Percentiles rank a stretch among this genome's conserved stretches.
Evolutionary conservation across 441 rosid genomes (phyloP).

Genomic region (Arabidopsis lyrata): DNA sequence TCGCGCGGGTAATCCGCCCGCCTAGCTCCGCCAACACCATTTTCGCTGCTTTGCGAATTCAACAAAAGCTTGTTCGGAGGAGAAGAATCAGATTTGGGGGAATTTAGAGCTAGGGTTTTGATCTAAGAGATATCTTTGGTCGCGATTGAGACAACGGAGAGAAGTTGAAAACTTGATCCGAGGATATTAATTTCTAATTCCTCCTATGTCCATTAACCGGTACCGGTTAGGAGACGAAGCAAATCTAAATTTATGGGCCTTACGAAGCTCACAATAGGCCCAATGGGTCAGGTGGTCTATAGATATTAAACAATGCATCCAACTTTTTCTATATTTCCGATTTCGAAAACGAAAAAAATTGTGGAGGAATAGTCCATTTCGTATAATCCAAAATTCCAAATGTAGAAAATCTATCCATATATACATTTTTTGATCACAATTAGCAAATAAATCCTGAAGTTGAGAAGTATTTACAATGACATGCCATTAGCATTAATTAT

Average conservation of each 20-base stretch:
- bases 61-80: not conserved
- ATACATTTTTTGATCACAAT: too few relatives aligned
- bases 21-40: slow-evolving; percentile 94
- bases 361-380: too few relatives aligned
- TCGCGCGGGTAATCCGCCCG: slow-evolving; percentile 94
- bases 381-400: too few relatives aligned
- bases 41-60: slow-evolving; percentile 42
- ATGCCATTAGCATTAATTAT: too few relatives aligned
- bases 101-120: slow-evolving; percentile 14
- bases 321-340: too few relatives aligned
- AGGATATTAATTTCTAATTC: not conserved
- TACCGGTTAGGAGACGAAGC: too few relatives aligned
- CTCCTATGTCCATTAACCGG: not conserved
- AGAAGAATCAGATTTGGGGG: not conserved
- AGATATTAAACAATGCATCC: too few relatives aligned
- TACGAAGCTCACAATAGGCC: not conserved
- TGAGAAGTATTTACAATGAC: too few relatives aligned
- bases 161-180: not conserved
- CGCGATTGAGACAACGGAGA: not conserved
- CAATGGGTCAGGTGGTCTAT: not conserved
- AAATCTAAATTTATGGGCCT: not conserved
- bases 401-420: too few relatives aligned
- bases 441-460: too few relatives aligned
- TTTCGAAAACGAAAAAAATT: too few relatives aligned
- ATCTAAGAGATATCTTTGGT: slow-evolving; percentile 23